Base-by-base conservation (phyloP, 257 asterid species). In the Osmanthus fragrans region DNA sequence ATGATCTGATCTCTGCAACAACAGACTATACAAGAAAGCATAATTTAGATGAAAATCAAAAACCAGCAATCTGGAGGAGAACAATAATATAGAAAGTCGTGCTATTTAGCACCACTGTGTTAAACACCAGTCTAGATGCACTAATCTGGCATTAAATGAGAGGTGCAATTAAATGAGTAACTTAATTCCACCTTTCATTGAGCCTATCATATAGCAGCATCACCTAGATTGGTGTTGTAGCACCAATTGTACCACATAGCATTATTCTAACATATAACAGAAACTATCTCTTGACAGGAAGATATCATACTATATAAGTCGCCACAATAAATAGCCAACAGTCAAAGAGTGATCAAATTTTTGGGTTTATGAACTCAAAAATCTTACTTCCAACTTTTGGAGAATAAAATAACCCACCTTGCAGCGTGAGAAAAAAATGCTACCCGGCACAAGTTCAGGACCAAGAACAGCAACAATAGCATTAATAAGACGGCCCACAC, bases 391-490 rank as follows among this genome's bases (percentile, higher is more conserved):
- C 70, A 79, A 74, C 77, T 77, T 73, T 80, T 63, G 36, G 65
- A 77, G 83, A 77, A 69, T 36, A 65, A 64, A 73, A 77, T 47
- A 34, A 70, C 79, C 84, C 47, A 96, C 99, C 99, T 93, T 96
- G 94, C 98, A 93, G 78, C 99, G 96, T 3, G 99, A 93, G 86
- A 96, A 96, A 83, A 96, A 93, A 75, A 92, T 93, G 89, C 99
- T 93, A 71, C 93, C 95, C 80, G 99, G 97, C 80, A 98, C 80
- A 84, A 96, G 99, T 82, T 96, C 99, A 65, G 99, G 99, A 83
- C 99, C 99, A 80, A 94, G 90, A 80, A 96, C 96, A 58, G 99
- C 98, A 81, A 96, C 97, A 81, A 93, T 88, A 78, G 99, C 98
- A 87, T 96, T 96, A 80, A 96, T 87, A 72, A 96, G 97, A 82